Base-by-base conservation (phyloP, 23 red algal species). In the Gracilaria caudata region DNA sequence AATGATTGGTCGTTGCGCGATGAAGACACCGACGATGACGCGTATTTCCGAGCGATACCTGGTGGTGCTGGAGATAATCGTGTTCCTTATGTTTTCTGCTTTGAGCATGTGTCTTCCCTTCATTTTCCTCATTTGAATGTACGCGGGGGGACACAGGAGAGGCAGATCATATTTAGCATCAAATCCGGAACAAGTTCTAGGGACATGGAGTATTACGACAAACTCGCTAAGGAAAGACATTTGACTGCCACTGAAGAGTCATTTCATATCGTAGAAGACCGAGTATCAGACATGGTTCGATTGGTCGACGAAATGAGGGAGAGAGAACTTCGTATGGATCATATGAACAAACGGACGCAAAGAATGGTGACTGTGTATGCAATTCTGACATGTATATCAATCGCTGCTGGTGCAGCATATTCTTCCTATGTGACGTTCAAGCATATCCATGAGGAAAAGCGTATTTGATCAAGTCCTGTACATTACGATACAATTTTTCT, bases 241-340 rank as follows among this genome's bases (percentile, higher is more conserved):
- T 54, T 89, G 23, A 65, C 71, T 7, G 45, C 71, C 0, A 89
- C 73, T 13, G 85, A 89, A 49, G 72, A 89, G 54, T 28, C 72
- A 17, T 89, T 89, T 40, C 38, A 56, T 12, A 66, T 89, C 17
- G 85, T 89, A 7, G 85, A 89, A 72, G 85, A 89, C 26, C 47
- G 73, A 19, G 85, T 89, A 1, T 79, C 85, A 64, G 85, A 89
- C 25, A 89, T 89, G 65, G 85, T 89, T 2, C 85, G 85, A 41
- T 61, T 89, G 23, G 68, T 89, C 49, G 85, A 89, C 73, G 85
- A 89, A 64, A 89, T 89, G 85, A 58, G 85, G 38, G 64, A 89
- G 26, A 68, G 85, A 41, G 85, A 89, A 35, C 85, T 78, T 24
- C 43, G 85, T 30, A n/a, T 89, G 70, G 74, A 64, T 32, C 71